Percentiles rank a stretch among this genome's conserved stretches.
These are phyloP conservation scores for Neurospora tetrasperma DNA, from an alignment of 495 filamentous ascomycete species.

Conservation along the genomic window DNA sequence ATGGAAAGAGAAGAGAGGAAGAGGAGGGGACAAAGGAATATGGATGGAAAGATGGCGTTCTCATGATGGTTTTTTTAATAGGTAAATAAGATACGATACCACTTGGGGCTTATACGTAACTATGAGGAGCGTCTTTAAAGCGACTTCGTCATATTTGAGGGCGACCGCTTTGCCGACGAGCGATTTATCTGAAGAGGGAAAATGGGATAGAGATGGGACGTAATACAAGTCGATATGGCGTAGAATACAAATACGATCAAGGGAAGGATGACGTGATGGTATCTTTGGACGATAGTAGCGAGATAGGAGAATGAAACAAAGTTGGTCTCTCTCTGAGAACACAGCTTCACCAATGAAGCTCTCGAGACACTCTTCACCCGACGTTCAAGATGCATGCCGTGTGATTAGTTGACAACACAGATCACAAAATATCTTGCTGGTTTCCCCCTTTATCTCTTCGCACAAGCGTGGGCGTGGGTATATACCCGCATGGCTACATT, in stretches of 20 bases:
- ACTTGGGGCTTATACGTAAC: neutral
- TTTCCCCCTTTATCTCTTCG: too few relatives aligned
- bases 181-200: neutral
- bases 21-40: neutral
- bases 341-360: too few relatives aligned
- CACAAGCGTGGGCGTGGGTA: too few relatives aligned
- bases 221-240: neutral
- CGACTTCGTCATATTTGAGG: too few relatives aligned
- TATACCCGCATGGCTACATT: too few relatives aligned
- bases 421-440: too few relatives aligned
- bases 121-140: neutral
- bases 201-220: neutral
- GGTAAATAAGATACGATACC: neutral
- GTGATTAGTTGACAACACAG: too few relatives aligned
- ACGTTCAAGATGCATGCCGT: too few relatives aligned
- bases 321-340: too few relatives aligned
- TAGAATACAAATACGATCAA: neutral
- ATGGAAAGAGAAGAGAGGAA: neutral
- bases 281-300: neutral
- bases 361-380: too few relatives aligned
- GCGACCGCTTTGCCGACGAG: neutral
- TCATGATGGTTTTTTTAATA: neutral
- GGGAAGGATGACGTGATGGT: neutral
- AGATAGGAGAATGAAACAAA: too few relatives aligned
- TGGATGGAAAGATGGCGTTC: neutral